Base-by-base conservation (phyloP, 2,329 filamentous ascomycete species). In the Periconia sp. region DNA sequence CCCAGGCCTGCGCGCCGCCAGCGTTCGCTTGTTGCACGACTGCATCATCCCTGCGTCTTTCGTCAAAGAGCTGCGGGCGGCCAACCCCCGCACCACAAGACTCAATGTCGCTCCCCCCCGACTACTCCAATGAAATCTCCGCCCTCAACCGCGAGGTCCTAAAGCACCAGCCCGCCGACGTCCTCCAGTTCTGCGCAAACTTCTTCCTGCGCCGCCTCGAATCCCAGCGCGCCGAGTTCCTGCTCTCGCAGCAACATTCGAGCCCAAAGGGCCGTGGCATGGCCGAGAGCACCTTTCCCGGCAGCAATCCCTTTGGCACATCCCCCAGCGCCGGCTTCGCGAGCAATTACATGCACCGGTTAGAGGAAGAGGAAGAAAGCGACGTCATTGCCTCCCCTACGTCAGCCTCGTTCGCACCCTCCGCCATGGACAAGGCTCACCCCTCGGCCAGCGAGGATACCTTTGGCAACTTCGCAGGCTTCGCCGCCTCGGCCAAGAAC, bases 301-400 rank as follows among this genome's bases (percentile, higher is more conserved):
- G 88, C 70, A 78, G 77, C 70, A 94, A 92, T 71, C 89, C 88
- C 24, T 92, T 92, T 60, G 86, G 87, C 58, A 67, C 65, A 30
- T 61, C 65, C 34, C 66, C 69, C 56, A 69, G 62, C 56, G 58
- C 56, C 45, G 74, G n/a, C n/a, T n/a, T 73, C 52, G 76, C 73
- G 59, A 68, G 65, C 60, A 51, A 69, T 46, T 68, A 69, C 57
- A 81, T 82, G 71, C 80, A 79, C 50, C 82, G 88, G 49, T 84
- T 92, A 45, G 76, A 80, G 46, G 90, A 95, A 72, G 90, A 95
- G 62, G 90, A 95, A 39, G 88, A 92, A 68, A 84, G 83, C 64
- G 89, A 92, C 63, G 78, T 76, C 50, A 79, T 92, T 63, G 84
- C 84, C 54, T 92, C 89, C 40, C 89, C 89, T 48, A 90, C 88